Base-by-base conservation (phyloP, 176 grass and related monocot genomes). In the Urochloa ruziziensis region DNA sequence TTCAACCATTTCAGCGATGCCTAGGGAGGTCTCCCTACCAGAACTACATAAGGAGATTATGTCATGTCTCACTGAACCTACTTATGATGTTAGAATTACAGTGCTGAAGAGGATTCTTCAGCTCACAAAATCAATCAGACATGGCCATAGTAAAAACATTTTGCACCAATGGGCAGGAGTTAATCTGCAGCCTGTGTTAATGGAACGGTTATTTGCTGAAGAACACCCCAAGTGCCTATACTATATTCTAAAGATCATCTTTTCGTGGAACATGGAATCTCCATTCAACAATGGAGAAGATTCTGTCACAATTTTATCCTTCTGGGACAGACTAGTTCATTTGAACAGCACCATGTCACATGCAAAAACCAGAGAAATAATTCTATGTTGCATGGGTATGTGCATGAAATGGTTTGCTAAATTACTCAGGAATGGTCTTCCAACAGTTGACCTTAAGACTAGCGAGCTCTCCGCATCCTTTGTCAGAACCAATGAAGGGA, bases 221-320 rank as follows among this genome's bases (percentile, higher is more conserved):
- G 87, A 95, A 83, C 86, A 95, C 73, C 93, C 93, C 7, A 98
- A 90, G 84, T 98, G 96, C 77, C 87, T 95, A 75, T 95, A 93
- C 74, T 95, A 94, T 84, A 88, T 71, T 88, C 61, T 98, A 70
- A 95, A 88, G 61, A 91, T 95, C 47, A 91, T 94, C 57, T 98
- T 95, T 83, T 93, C 73, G 43, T 98, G 96, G 96, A 90, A 89
- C 62, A 67, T 74, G 70, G 82, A 89, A 86, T 88, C 37, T 27
- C 78, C 64, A 77, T 76, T 89, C 70, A 78, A 86, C 60, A 69
- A 83, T 70, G 88, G 81, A 71, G 87, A 85, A 52, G 88, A 89
- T 87, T 77, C 78, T 7, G 81, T 76, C 57, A 88, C 82, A 74
- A 57, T 85, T 84, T 85, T 91, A 39, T 65, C 71, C 33, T 88